Conservation (phyloP, 345 rosid genomes). For the Carallia pectinifolia region DNA sequence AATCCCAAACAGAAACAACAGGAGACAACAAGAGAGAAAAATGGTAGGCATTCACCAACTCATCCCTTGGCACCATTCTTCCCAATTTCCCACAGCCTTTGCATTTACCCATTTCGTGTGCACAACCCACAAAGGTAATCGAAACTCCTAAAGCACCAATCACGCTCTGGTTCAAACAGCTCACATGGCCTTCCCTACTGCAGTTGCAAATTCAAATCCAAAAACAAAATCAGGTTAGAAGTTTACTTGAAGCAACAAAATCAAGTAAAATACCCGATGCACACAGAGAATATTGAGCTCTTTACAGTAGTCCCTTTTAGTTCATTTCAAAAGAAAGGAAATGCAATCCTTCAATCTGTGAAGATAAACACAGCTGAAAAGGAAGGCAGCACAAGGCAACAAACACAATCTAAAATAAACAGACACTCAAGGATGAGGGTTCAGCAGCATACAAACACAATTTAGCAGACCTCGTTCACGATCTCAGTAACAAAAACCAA, state of each 20-base stretch:
- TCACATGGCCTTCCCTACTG: constrained; percentile 54
- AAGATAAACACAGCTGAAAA: not conserved
- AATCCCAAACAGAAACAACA: constrained; percentile 94
- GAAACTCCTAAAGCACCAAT: constrained; percentile 22
- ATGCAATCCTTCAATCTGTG: too few species aligned
- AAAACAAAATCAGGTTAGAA: not conserved
- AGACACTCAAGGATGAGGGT: not conserved
- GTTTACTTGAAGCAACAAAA: not conserved
- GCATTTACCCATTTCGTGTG: constrained; percentile 69
- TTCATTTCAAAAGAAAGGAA: too few species aligned
- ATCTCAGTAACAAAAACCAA: not conserved
- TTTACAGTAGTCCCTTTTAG: too few species aligned
- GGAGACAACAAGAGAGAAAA: constrained; percentile 74
- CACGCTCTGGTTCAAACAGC: constrained; percentile 28
- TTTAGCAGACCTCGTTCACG: not conserved
- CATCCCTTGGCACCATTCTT: constrained; percentile 56
- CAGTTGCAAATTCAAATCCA: constrained; percentile 9
- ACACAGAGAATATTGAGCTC: too few species aligned
- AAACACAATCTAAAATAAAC: not conserved
- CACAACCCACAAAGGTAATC: constrained; percentile 22
- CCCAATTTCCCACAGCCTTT: constrained; percentile 78
- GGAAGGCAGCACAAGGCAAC: not conserved
- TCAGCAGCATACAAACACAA: too few species aligned
- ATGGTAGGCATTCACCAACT: constrained; percentile 52
- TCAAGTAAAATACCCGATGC: not conserved